phyloP scores from a whole-genome alignment of 371 early-diverging fungal species.

The Mycotypha africana region DNA sequence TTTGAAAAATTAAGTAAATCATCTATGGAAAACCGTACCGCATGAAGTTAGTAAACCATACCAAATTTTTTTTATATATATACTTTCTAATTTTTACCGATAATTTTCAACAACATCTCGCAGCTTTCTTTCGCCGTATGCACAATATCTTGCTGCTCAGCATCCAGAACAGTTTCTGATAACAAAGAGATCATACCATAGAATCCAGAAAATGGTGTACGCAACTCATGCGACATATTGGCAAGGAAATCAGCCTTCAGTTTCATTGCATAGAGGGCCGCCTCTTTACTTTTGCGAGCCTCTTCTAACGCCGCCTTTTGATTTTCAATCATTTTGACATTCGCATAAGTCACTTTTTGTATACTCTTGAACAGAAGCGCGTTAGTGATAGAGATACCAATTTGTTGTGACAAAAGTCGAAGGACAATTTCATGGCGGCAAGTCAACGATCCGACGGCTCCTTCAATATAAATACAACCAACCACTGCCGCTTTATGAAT shows the following conservation, averaged over 20 bases:
- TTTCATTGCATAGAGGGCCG: conserved; percentile 44
- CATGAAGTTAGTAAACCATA: neutral
- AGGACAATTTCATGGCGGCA: conserved; percentile 48
- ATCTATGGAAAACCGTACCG: conserved; percentile 9
- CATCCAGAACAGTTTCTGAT: conserved; percentile 49
- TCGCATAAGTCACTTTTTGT: conserved; percentile 40
- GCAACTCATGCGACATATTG: conserved; percentile 59
- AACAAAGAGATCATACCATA: conserved; percentile 58
- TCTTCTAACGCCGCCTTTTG: conserved; percentile 47
- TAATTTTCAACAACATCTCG: conserved; percentile 47
- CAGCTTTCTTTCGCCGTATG: conserved; percentile 56
- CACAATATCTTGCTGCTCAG: conserved; percentile 56
- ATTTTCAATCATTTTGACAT: conserved; percentile 46
- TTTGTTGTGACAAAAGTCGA: conserved; percentile 49
- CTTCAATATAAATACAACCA: conserved; percentile 57
- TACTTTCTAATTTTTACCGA: conserved; percentile 33
- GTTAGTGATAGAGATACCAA: conserved; percentile 58
- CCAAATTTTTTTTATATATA: too few relatives aligned
- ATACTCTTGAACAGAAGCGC: conserved; percentile 50
- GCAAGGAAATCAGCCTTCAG: conserved; percentile 53
- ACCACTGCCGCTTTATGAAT: conserved; percentile 50
- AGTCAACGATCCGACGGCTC: conserved; percentile 44
- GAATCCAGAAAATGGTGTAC: conserved; percentile 58
- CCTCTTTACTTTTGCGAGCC: conserved; percentile 46
- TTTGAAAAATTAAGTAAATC: conserved; percentile 50